Evolutionary conservation across 2,329 filamentous ascomycete species (phyloP), one percentile per base, ranked within the genome.

Genomic region (Tolypocladium amazonense): DNA sequence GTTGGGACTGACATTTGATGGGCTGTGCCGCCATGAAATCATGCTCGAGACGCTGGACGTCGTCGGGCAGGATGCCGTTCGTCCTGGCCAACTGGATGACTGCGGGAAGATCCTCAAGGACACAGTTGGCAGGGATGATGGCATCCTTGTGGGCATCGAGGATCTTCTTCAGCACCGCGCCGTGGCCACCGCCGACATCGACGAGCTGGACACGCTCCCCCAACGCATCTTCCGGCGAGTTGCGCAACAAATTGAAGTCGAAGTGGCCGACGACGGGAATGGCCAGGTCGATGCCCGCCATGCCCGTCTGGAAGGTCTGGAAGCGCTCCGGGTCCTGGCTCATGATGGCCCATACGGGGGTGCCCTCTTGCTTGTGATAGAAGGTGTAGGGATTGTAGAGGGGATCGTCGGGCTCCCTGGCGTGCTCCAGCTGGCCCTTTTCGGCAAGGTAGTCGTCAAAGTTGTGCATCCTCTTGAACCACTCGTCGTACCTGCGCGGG

Each of bases 301-400:
- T 72, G 38, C 65, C 67, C 3, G 63, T 68, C 60, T 72, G 71
- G 45, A 73, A 73, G 1, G 63, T 62, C 27, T 63, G 59, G 20
- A 73, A 60, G 18, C 65, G 65, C 59, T 70, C 66, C 0, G 67
- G 68, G 27, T 72, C 60, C 59, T 69, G 63, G 39, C 65, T 67
- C 69, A 72, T 73, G 59, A 73, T 71, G 54, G 63, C 62, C 69
- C 69, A 72, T 1, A 72, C 67, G 2, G 68, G 69, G 0, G 68
- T 70, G 20, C 71, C 71, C n/a, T 72, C 69, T 56, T 72, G 66
- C 25, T 69, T 69, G 61, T 68, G 65, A 60, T 65, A 67, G 43
- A 62, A 66, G 1, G 69, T 73, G 56, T 68, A 71, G 1, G 70
- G 70, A 58, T 72, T 73, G 23, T 63, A 56, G 2, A 68, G 59